Conservation (phyloP, 2,329 filamentous ascomycete species). For the Sporothrix phasma region DNA sequence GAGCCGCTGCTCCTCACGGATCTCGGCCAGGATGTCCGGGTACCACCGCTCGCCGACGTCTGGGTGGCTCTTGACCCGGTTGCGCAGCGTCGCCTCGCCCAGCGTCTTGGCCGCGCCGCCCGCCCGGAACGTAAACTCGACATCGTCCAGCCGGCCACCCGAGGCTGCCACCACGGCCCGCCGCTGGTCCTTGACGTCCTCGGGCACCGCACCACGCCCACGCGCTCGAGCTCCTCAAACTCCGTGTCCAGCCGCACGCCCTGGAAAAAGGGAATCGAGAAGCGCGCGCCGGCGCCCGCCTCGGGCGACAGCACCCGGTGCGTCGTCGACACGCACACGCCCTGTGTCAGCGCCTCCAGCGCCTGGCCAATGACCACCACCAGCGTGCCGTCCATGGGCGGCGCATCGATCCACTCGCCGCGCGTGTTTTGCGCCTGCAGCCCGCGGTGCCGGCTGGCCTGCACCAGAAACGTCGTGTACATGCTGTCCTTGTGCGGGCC, state of each 20-base stretch:
- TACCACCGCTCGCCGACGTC: conserved; percentile 80
- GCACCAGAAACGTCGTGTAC: conserved; percentile 71
- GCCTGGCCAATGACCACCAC: conserved; percentile 85
- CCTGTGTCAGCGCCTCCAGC: conserved; percentile 72
- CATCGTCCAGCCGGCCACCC: conserved; percentile 56
- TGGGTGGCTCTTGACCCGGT: conserved; percentile 75
- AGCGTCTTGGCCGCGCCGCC: conserved; percentile 57
- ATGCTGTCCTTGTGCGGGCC: conserved; percentile 81
- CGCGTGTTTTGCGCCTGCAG: conserved; percentile 73
- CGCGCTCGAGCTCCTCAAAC: conserved; percentile 63
- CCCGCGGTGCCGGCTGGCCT: conserved; percentile 65
- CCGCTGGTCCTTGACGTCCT: conserved; percentile 52
- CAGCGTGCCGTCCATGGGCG: conserved; percentile 64
- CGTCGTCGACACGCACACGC: conserved; percentile 73
- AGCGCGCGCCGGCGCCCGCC: conserved; percentile 60
- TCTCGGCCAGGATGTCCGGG: conserved; percentile 49
- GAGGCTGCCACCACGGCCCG: conserved; percentile 42
- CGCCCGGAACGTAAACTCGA: conserved; percentile 76
- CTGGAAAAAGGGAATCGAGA: conserved; percentile 81
- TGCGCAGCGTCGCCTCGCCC: conserved; percentile 76
- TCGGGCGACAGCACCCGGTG: conserved; percentile 70
- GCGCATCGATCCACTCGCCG: conserved; percentile 74
- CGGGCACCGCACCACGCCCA: conserved; percentile 50
- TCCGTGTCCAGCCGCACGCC: conserved; percentile 69
- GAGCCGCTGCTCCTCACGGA: conserved; percentile 47